Evolutionary conservation across 2,329 filamentous ascomycete genomes (phyloP), one percentile per base, ranked within the genome.

Genomic region (Stachybotrys chartarum): DNA sequence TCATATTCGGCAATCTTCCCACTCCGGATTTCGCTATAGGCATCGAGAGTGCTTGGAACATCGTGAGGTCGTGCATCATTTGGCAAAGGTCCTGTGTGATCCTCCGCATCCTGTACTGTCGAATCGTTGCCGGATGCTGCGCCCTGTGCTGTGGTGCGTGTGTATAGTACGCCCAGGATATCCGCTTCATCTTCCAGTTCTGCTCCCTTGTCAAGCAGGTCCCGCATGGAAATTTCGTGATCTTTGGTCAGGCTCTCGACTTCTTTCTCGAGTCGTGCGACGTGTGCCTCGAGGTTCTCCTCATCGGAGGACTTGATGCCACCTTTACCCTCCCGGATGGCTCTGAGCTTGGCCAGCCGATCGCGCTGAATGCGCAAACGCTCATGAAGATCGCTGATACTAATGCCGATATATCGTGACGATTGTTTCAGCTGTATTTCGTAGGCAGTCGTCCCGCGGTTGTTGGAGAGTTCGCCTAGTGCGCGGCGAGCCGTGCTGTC

Each of bases 311-410:
- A 64, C 59, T 68, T 72, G 2, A 69, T 67, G 3, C 69, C 67
- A 31, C 70, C 72, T 50, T 66, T 73, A 47, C 73, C 70, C 11
- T 64, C 63, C 11, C 75, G 71, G 55, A 70, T 73, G 45, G 70
- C 62, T 5, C 58, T 66, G 16, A 68, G 54, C 8, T 60, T 58
- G 10, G 65, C 64, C 6, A 77, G 67, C 8, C 66, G 61, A 3
- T 67, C 63, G 8, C 65, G 69, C 57, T 75, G 70, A n/a, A 68
- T 64, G 32, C 66, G 66, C 2, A 76, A 60, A 6, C 69, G 67
- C 54, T 82, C 80, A 60, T 83, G 79, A 60, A 82, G 68, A 60
- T 75, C 74, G 51, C 74, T 72, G 12, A 82, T 75, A 55, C 67
- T 72, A 46, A 70, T 68, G 31, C 73, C 73, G 16, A 83, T 70